Evolutionary conservation across 129 eudicot species (phyloP).

Genomic region (Solidago caesia): DNA sequence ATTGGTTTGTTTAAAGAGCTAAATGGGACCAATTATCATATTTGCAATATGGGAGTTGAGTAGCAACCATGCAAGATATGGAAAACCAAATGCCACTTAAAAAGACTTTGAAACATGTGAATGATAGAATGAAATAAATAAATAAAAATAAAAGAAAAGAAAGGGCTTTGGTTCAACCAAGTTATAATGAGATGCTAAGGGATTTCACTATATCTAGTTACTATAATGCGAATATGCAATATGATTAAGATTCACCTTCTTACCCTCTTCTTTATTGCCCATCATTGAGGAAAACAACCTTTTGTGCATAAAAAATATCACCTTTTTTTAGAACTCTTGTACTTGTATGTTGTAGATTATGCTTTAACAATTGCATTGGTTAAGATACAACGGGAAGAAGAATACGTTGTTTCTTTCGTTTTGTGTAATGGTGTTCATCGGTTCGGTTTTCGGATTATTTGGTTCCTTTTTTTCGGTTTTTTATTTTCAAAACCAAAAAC

Average conservation of each 20-base stretch:
- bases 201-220: slow-evolving; percentile 35
- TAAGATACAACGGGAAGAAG: background rate
- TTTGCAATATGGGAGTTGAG: background rate
- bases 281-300: slow-evolving; percentile 34
- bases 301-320: background rate
- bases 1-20: too few relatives aligned
- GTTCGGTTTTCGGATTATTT: too few relatives aligned
- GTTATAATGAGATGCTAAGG: slow-evolving; percentile 34
- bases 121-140: too few relatives aligned
- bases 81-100: slow-evolving; percentile 29
- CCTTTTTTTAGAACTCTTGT: background rate
- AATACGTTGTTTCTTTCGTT: background rate
- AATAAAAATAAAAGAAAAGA: background rate
- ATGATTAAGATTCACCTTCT: slow-evolving; percentile 44
- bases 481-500: too few relatives aligned
- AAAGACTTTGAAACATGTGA: slow-evolving; percentile 38
- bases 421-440: too few relatives aligned
- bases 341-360: background rate
- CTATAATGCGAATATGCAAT: slow-evolving; percentile 31
- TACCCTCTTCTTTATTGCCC: slow-evolving; percentile 37
- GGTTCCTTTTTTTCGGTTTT: too few relatives aligned
- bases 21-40: too few relatives aligned
- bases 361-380: slow-evolving; percentile 2
- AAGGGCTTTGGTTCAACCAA: slow-evolving; percentile 22
- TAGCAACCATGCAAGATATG: slow-evolving; percentile 25